Percentiles rank a stretch among this genome's conserved stretches.
These are phyloP conservation scores for Nemania serpens DNA, from an alignment of 2,329 filamentous ascomycete species.

Conservation along the genomic window DNA sequence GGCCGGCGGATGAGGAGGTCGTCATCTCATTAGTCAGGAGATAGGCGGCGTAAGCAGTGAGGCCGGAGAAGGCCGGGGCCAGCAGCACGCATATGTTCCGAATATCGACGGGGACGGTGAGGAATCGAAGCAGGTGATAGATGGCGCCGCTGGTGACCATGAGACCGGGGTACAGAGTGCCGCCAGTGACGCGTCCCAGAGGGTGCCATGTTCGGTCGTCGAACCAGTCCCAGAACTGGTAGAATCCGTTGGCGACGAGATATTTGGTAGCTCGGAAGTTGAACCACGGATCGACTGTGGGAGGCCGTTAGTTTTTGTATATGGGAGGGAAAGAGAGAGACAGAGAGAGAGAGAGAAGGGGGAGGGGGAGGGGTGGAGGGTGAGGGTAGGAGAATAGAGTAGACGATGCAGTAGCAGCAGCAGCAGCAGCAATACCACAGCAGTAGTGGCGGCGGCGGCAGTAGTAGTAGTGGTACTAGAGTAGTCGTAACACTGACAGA, in stretches of 20 bases:
- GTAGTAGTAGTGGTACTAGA: background rate
- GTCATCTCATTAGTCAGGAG: slow-evolving; percentile 98
- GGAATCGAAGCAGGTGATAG: slow-evolving; percentile 87
- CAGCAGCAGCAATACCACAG: too few species aligned
- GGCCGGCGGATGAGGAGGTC: slow-evolving; percentile 89
- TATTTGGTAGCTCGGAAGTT: slow-evolving; percentile 99
- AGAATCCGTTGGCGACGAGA: slow-evolving; percentile 94
- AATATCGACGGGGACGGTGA: slow-evolving; percentile 94
- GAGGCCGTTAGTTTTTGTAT: slow-evolving; percentile 17
- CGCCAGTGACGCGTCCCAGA: slow-evolving; percentile 95
- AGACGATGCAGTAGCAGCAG: background rate
- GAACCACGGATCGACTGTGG: slow-evolving; percentile 96
- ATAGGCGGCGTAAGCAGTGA: slow-evolving; percentile 92
- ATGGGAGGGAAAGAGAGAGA: background rate
- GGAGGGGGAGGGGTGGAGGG: background rate
- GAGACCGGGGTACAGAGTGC: slow-evolving; percentile 96
- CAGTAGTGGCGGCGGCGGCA: background rate
- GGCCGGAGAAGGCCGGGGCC: slow-evolving; percentile 89
- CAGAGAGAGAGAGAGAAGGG: background rate
- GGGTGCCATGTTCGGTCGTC: slow-evolving; percentile 99
- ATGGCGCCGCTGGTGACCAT: slow-evolving; percentile 99
- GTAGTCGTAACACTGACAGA: background rate
- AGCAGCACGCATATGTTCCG: slow-evolving; percentile 98
- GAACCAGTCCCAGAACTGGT: slow-evolving; percentile 99
- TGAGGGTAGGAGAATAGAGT: slow-evolving; percentile 4